Percentiles rank a stretch among this genome's conserved stretches.
These are phyloP conservation scores for Hylodesmum podocarpum DNA, from an alignment of 306 rosid genomes.

Conservation along the genomic window DNA sequence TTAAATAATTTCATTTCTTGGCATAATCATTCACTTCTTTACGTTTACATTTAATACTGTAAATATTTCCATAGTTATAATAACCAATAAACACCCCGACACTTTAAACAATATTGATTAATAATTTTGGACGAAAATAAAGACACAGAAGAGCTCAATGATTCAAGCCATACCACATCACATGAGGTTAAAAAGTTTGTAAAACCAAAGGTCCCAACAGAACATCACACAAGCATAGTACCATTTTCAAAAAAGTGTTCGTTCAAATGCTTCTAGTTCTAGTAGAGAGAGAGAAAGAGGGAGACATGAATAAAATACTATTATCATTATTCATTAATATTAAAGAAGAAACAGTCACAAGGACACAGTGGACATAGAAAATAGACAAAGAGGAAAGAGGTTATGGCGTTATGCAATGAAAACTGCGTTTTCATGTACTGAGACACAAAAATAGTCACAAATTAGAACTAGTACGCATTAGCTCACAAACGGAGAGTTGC, in stretches of 20 bases:
- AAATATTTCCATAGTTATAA: not conserved
- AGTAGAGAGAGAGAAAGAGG: conserved; percentile 7
- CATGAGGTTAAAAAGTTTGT: conserved; percentile 52
- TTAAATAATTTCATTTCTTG: too few species aligned
- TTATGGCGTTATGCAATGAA: not conserved
- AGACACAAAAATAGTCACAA: not conserved
- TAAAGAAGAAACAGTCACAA: not conserved
- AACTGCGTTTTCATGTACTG: conserved; percentile 19
- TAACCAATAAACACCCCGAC: not conserved
- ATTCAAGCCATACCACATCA: conserved; percentile 51
- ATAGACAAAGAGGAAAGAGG: not conserved
- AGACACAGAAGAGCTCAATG: conserved; percentile 39
- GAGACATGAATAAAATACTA: conserved; percentile 1
- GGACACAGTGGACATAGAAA: not conserved
- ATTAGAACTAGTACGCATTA: not conserved
- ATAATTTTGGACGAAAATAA: not conserved
- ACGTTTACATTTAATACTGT: not conserved
- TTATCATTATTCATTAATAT: not conserved
- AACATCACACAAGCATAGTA: conserved; percentile 27
- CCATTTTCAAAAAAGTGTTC: conserved; percentile 42
- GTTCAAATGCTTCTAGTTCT: conserved; percentile 39
- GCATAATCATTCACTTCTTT: too few species aligned
- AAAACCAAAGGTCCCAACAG: conserved; percentile 27
- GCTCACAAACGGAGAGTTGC: not conserved
- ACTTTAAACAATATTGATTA: not conserved